phyloP scores from a whole-genome alignment of 169 alveolate genomes.

The Plasmodium chabaudi region DNA sequence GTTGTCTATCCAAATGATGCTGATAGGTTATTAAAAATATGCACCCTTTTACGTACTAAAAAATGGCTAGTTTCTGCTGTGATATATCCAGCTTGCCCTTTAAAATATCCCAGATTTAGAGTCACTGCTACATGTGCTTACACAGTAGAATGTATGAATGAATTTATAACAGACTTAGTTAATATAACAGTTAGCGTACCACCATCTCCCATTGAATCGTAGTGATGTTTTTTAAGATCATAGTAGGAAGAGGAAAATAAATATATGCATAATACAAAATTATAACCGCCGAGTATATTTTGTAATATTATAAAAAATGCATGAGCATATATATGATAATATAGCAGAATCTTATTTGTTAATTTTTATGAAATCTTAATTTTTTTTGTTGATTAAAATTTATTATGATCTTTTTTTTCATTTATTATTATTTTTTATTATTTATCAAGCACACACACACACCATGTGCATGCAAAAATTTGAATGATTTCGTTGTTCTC shows the following conservation, averaged over 20 bases:
- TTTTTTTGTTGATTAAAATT: too few relatives aligned
- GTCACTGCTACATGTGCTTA: conserved; percentile 85
- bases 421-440: too few relatives aligned
- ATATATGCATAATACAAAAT: background rate
- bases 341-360: too few relatives aligned
- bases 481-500: too few relatives aligned
- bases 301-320: background rate
- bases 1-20: conserved; percentile 84
- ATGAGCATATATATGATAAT: too few relatives aligned
- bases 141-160: conserved; percentile 80
- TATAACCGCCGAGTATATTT: background rate
- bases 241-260: background rate
- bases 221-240: background rate
- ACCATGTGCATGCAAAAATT: too few relatives aligned
- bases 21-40: conserved; percentile 78
- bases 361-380: too few relatives aligned
- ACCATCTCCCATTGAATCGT: conserved; percentile 75
- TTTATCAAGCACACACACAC: too few relatives aligned
- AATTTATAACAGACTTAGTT: conserved; percentile 80
- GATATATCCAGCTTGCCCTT: conserved; percentile 86
- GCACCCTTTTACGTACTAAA: conserved; percentile 65
- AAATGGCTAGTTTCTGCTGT: conserved; percentile 85
- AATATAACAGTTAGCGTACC: conserved; percentile 76
- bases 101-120: conserved; percentile 81
- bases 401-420: too few relatives aligned